These are phyloP conservation scores for Epichloe sylvatica DNA, from an alignment of 2,329 filamentous ascomycete species.

Conservation along the genomic window DNA sequence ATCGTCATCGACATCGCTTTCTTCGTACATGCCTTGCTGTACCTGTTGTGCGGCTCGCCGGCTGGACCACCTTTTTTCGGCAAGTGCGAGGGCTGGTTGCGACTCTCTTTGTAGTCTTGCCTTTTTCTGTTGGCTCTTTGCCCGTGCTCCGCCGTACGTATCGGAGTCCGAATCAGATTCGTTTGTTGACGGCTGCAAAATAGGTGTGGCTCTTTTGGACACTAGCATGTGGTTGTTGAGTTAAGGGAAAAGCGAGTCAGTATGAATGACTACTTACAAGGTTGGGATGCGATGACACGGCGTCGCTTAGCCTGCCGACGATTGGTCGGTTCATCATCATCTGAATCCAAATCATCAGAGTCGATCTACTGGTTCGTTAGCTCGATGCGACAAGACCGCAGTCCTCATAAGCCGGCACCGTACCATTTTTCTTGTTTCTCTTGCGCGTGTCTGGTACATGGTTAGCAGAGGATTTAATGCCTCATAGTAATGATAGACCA, in stretches of 20 bases:
- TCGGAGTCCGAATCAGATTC: constrained; percentile 60
- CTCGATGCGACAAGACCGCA: background rate
- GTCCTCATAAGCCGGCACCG: constrained; percentile 16
- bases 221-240: constrained; percentile 23
- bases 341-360: constrained; percentile 56
- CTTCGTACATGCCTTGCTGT: constrained; percentile 48
- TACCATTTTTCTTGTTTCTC: constrained; percentile 45
- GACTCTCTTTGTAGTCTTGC: constrained; percentile 60
- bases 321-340: constrained; percentile 43
- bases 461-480: constrained; percentile 14
- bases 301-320: constrained; percentile 54
- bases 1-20: constrained; percentile 51
- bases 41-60: constrained; percentile 69
- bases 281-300: constrained; percentile 50
- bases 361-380: constrained; percentile 25
- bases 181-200: constrained; percentile 37
- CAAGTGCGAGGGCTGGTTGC: constrained; percentile 50
- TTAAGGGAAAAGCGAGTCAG: background rate
- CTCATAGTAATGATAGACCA: constrained; percentile 10
- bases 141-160: constrained; percentile 64
- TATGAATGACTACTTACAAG: constrained; percentile 34
- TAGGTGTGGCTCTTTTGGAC: constrained; percentile 46
- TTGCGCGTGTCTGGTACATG: constrained; percentile 36
- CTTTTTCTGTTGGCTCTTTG: constrained; percentile 57
- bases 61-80: constrained; percentile 84